Evolutionary conservation across 2,329 filamentous ascomycete genomes (phyloP), one percentile per base, ranked within the genome.

Genomic region (Paraphoma sp.): DNA sequence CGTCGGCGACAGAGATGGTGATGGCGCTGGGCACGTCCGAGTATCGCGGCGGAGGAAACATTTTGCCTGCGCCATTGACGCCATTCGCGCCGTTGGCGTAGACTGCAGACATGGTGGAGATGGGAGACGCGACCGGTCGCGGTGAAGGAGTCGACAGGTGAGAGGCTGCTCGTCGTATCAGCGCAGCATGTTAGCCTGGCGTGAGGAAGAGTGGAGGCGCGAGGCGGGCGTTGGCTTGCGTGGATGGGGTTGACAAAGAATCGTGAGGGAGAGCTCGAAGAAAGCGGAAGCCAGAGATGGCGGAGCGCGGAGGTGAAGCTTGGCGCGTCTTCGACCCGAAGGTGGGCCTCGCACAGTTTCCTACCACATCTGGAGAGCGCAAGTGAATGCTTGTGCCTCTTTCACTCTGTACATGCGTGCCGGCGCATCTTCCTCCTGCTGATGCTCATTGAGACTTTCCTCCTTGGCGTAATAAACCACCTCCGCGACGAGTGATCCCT

Each of bases 1-100:
- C 83, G 56, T 82, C 83, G 51, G 82, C 83, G 54, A 88, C 84
- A 53, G 86, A 86, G 68, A 89, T 87, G 69, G 87, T 86, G 70
- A 89, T 86, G 54, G 84, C 82, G 49, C 82, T 81, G 40, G 86
- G 86, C 45, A 89, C 86, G 68, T 87, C 84, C 54, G 84, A 83
- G 74, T 87, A 89, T 50, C 86, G 85, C 60, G 60, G 73, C 65
- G 60, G 75, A 55, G 61, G 75, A 62, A 64, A 79, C 72, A 60
- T 70, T 63, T 53, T 66, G 41, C 73, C 67, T 53, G 80, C 74
- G 61, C 80, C 81, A 59, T 83, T 83, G 52, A 81, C 69, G 70
- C 83, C 83, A 73, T 86, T 85, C 52, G 79, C 69, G 69, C 82
- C 69, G 49, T 73, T 72, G 33, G 68, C 75, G 63, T 83, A 81